These are phyloP conservation scores for Stachybotrys elegans DNA, from an alignment of 2,329 filamentous ascomycete genomes.

Conservation along the genomic window DNA sequence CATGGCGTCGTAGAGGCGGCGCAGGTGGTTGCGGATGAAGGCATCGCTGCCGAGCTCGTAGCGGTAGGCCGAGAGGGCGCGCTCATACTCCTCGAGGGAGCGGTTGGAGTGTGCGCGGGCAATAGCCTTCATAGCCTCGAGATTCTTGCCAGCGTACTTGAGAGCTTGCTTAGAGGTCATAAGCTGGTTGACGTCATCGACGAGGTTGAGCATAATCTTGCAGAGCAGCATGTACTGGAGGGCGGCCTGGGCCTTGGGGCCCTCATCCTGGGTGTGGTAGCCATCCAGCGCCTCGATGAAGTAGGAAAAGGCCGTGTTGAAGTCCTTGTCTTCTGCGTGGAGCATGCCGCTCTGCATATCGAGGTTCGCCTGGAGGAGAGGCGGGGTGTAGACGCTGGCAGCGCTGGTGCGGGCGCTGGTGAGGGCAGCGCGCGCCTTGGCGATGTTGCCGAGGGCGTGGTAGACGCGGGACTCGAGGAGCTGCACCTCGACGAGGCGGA, in stretches of 20 bases:
- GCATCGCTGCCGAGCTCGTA: conserved; percentile 91
- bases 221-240: conserved; percentile 99
- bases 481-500: conserved; percentile 96
- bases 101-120: conserved; percentile 93
- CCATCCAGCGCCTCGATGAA: conserved; percentile 99
- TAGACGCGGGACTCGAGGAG: conserved; percentile 95
- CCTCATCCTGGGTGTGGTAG: conserved; percentile 89
- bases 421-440: conserved; percentile 90
- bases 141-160: conserved; percentile 90
- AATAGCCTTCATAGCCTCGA: conserved; percentile 99
- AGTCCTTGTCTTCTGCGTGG: conserved; percentile 97
- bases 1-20: conserved; percentile 95
- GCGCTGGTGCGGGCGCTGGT: conserved; percentile 93
- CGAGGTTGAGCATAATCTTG: conserved; percentile 99
- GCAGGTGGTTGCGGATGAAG: conserved; percentile 96
- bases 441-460: conserved; percentile 92
- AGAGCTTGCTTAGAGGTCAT: conserved; percentile 95
- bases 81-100: conserved; percentile 95
- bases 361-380: conserved; percentile 87
- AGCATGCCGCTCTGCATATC: conserved; percentile 99
- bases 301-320: conserved; percentile 98
- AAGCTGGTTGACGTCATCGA: conserved; percentile 90
- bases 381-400: conserved; percentile 94
- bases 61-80: conserved; percentile 81
- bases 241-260: conserved; percentile 85